Conservation (phyloP, 2,329 filamentous ascomycete genomes). For the Aureobasidium sp. region DNA sequence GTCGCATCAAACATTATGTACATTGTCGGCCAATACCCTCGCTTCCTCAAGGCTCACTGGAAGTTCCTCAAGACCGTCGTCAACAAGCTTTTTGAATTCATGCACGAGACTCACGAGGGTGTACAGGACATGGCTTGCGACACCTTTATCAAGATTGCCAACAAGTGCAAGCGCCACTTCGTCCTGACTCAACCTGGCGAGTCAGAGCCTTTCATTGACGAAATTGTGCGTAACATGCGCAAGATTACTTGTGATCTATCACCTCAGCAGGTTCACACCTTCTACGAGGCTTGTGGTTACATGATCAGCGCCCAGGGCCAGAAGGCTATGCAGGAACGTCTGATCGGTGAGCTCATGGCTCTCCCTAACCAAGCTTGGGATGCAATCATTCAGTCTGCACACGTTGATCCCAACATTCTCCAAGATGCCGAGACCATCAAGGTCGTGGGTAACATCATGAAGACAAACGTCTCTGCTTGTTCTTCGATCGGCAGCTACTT, state of each 20-base stretch:
- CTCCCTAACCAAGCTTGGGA: slow-evolving; percentile 94
- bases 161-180: slow-evolving; percentile 95
- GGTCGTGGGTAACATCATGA: slow-evolving; percentile 99
- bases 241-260: slow-evolving; percentile 94
- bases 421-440: slow-evolving; percentile 96
- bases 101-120: slow-evolving; percentile 99
- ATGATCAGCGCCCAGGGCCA: slow-evolving; percentile 99
- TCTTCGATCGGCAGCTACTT: slow-evolving; percentile 95
- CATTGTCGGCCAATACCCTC: slow-evolving; percentile 96
- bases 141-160: slow-evolving; percentile 99
- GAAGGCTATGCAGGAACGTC: slow-evolving; percentile 83
- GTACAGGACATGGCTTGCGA: slow-evolving; percentile 99
- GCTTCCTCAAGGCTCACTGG: slow-evolving; percentile 98
- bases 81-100: slow-evolving; percentile 99
- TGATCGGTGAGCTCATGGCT: slow-evolving; percentile 87
- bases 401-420: slow-evolving; percentile 74
- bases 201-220: slow-evolving; percentile 93
- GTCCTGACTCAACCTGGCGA: slow-evolving; percentile 93
- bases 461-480: slow-evolving; percentile 98
- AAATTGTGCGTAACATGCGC: slow-evolving; percentile 91
- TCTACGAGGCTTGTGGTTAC: slow-evolving; percentile 97
- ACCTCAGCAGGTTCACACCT: slow-evolving; percentile 96
- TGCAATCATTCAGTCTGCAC: slow-evolving; percentile 82
- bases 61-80: slow-evolving; percentile 99
- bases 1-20: slow-evolving; percentile 99